Conservation (phyloP, 2,329 filamentous ascomycete genomes). For the Epichloe sibirici region DNA sequence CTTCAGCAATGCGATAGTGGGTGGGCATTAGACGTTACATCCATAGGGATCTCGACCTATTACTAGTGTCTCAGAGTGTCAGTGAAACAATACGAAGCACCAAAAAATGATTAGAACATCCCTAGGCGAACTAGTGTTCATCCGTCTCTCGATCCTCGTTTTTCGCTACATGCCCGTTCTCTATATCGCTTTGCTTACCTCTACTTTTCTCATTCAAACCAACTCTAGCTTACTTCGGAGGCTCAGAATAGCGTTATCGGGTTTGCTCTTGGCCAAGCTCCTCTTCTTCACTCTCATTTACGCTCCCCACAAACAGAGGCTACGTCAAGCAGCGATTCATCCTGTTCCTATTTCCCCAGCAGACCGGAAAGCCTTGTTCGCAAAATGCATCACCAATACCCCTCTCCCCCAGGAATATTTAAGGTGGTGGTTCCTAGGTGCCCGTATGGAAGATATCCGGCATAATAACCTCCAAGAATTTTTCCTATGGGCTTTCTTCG, state of each 20-base stretch:
- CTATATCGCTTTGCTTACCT: conserved; percentile 20
- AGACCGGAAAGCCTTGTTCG: conserved; percentile 43
- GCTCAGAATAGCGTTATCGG: conserved; percentile 12
- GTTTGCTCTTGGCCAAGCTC: conserved; percentile 26
- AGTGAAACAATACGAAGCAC: neutral
- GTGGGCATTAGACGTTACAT: neutral
- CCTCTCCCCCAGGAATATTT: conserved; percentile 45
- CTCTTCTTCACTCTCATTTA: conserved; percentile 32
- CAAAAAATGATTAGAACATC: conserved; percentile 25
- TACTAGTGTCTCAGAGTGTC: neutral
- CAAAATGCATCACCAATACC: conserved; percentile 41
- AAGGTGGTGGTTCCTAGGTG: conserved; percentile 53
- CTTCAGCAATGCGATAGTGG: too few species aligned
- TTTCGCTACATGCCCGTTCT: conserved; percentile 32
- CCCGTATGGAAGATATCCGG: conserved; percentile 42
- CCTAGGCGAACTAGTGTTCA: conserved; percentile 27
- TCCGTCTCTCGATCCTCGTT: conserved; percentile 30
- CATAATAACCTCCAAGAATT: conserved; percentile 60
- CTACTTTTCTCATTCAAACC: conserved; percentile 9
- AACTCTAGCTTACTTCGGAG: neutral
- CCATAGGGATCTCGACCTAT: neutral
- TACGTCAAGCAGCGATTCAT: conserved; percentile 27
- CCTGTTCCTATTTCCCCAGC: conserved; percentile 29
- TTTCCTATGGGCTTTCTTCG: conserved; percentile 55
- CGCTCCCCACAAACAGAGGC: conserved; percentile 26